Base-by-base conservation (phyloP, 1,284 basidiomycete species). In the Ceratobasidium sp. region DNA sequence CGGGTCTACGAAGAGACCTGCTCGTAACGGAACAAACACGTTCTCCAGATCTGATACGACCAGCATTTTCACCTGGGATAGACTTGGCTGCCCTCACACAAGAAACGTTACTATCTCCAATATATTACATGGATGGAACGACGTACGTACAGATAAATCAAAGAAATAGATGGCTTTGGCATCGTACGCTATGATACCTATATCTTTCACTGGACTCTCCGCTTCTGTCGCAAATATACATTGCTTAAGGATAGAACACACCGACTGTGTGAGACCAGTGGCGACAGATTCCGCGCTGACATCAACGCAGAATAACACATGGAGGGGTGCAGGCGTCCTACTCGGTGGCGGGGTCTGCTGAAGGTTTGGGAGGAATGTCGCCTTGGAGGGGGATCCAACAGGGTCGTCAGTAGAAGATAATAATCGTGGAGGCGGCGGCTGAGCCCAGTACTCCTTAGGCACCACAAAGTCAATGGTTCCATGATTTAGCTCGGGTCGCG, bases 391-490 rank as follows among this genome's bases (percentile, higher is more conserved):
- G 83, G 79, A 39, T 85, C 85, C 75, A 83, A 83, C 90, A 0
- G 68, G 68, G 56, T 72, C 68, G 24, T 39, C 51, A 16, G 54
- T 61, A 16, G 88, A 84, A 48, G 88, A 85, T 1, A 83, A 81
- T 72, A 92, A 78, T 74, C 84, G 83, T 74, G 87, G 83, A 64
- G 87, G 82, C 73, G 88, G 86, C 79, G 93, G 89, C 65, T 88
- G 87, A 1, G 95, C 92, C 93, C 95, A 96, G 81, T 99, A 99
- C 74, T 92, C 90, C 76, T 90, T 85, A 0, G 93, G 88, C 4
- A 97, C 96, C 16, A 86, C 84, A 79, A 98, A 98, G 81, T 99
- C 98, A 75, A 98, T 88, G 0, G 95, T 97, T 9, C 98, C 98
- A 80, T 91, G 91, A 78, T 89, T 91, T 19, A 99, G 85, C 82